phyloP scores from a whole-genome alignment of 2,329 filamentous ascomycete genomes.

The Talaromyces pinophilus region DNA sequence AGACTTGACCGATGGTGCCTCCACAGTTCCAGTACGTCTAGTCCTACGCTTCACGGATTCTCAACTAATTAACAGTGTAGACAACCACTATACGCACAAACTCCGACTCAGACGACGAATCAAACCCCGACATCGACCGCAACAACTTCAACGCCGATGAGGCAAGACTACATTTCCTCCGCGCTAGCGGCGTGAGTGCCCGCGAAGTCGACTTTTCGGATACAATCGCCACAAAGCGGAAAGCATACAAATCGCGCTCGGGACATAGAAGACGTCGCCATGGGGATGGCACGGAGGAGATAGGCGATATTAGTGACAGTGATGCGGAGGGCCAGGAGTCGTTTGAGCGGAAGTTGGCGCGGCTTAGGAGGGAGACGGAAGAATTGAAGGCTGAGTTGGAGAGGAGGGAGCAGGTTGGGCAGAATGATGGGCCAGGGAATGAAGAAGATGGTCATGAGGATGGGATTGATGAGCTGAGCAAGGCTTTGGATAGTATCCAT shows the following conservation, averaged over 20 bases:
- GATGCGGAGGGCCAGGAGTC: slow-evolving; percentile 64
- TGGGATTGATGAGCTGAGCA: slow-evolving; percentile 68
- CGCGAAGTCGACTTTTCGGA: slow-evolving; percentile 85
- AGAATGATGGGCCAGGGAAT: slow-evolving; percentile 46
- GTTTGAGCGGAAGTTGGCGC: slow-evolving; percentile 74
- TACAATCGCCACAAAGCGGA: slow-evolving; percentile 76
- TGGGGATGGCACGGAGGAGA: slow-evolving; percentile 56
- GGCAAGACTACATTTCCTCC: slow-evolving; percentile 77
- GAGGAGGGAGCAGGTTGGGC: slow-evolving; percentile 54
- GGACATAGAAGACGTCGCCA: slow-evolving; percentile 57
- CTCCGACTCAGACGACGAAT: slow-evolving; percentile 60
- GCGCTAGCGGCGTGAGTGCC: slow-evolving; percentile 69
- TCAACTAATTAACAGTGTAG: slow-evolving; percentile 38
- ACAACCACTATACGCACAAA: slow-evolving; percentile 58
- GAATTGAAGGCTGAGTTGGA: slow-evolving; percentile 62
- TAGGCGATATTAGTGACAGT: slow-evolving; percentile 76
- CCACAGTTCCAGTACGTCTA: slow-evolving; percentile 72
- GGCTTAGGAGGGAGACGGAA: slow-evolving; percentile 79
- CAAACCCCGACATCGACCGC: slow-evolving; percentile 67
- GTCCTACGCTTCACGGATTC: background rate
- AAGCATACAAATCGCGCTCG: slow-evolving; percentile 76
- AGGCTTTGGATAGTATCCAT: slow-evolving; percentile 67
- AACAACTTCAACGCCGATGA: slow-evolving; percentile 74
- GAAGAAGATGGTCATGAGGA: slow-evolving; percentile 52
- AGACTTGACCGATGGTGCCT: slow-evolving; percentile 85